Percentiles rank a stretch among this genome's conserved stretches.
Evolutionary conservation across 345 rosid species (phyloP).

Genomic region (Salix koriyanagi): DNA sequence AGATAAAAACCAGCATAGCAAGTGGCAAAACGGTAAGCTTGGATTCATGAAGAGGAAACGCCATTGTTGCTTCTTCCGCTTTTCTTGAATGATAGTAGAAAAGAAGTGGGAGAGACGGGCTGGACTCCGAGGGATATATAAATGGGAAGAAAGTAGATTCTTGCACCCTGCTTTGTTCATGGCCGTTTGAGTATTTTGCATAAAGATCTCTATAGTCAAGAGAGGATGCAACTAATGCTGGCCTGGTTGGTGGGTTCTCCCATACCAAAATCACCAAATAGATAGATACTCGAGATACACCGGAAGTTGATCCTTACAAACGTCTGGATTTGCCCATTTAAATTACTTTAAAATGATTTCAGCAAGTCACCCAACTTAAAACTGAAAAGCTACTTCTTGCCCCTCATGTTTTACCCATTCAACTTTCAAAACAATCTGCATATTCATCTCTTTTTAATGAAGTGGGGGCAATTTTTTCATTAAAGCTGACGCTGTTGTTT

Average conservation of each 20-base stretch:
- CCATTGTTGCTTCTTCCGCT: constrained; percentile 8
- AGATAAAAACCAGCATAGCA: constrained; percentile 23
- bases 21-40: constrained; percentile 8
- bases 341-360: constrained; percentile 4
- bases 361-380: constrained; percentile 28
- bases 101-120: constrained; percentile 27
- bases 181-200: constrained; percentile 22
- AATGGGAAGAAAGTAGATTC: not conserved
- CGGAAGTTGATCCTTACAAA: not conserved
- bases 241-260: constrained; percentile 50
- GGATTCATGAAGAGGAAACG: not conserved
- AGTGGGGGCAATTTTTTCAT: not conserved
- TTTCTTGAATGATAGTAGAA: not conserved
- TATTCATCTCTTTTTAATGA: not conserved
- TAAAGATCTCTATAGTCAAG: constrained; percentile 36
- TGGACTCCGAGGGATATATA: constrained; percentile 31
- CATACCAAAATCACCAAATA: constrained; percentile 28
- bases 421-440: not conserved
- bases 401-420: not conserved
- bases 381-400: constrained; percentile 9
- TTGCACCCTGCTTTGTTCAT: not conserved
- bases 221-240: constrained; percentile 60
- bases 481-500: too few relatives aligned
- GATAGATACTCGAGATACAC: not conserved
- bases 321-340: not conserved